Base-by-base conservation (phyloP, 495 filamentous ascomycete genomes). In the Penicillium silybi region DNA sequence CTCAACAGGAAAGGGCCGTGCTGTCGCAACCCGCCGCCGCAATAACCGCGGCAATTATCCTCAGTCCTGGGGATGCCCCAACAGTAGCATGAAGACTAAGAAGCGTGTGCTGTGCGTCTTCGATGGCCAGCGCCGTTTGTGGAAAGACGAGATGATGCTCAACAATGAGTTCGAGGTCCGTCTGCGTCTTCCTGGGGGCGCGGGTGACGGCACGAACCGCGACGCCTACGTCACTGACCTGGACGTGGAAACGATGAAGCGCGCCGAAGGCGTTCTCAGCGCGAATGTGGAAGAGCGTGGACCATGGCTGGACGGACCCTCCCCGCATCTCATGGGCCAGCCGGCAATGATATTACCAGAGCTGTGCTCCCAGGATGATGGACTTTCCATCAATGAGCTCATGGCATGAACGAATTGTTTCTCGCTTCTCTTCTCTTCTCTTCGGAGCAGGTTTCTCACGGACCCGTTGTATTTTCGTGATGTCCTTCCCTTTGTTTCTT, bases 121-220 rank as follows among this genome's bases (percentile, higher is more conserved):
- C 56, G 91, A 97, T 61, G 95, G 95, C 2, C 81, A 79, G 11
- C 81, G 92, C 46, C 83, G 92, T 7, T 78, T 99, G 52, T 92
- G 87, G 80, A 97, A 97, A 74, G 95, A 99, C 66, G 95, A 97
- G 75, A 96, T 97, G 93, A 93, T 96, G 90, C 85, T 99, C 37
- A 88, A 90, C 60, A 88, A 87, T 20, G 90, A 96, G 58, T 93
- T 91, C 58, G 95, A 99, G 70, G 90, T 97, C 45, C 90, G 91
- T 58, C 71, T 96, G 64, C 83, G 80, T 68, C 82, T 95, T 17
- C 79, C 77, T 23, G 81, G 82, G 53, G 84, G 83, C 54, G 84
- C 83, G 38, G 79, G 81, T 6, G 74, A 80, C 50, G 78, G 77
- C 44, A 77, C 74, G 17, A 68, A 66, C 63, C 75, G 77, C 20